Base-by-base conservation (phyloP, 2,329 filamentous ascomycete genomes). In the Nemania sp. region DNA sequence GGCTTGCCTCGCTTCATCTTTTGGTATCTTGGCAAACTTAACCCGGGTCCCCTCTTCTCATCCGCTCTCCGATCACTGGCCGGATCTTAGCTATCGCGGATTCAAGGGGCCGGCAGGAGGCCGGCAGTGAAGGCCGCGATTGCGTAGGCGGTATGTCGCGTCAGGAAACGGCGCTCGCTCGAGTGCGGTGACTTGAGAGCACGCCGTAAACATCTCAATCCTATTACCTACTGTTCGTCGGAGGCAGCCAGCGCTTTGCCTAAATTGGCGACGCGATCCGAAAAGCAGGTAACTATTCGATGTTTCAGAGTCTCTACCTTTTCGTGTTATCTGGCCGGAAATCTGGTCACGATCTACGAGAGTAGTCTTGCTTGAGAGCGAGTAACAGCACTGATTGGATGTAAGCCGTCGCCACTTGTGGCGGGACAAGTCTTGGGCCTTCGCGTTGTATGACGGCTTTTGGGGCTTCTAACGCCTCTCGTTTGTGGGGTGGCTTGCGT, bases 221-320 rank as follows among this genome's bases (percentile, higher is more conserved):
- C 34, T 53, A 30, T 22, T 19, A 30, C 19, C 14, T 31, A 14
- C 3, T 5, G 28, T 9, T 31, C 28, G 28, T 31, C 3, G 9
- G 28, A 31, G 11, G 12, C 26, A 31, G 47, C 49, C 55, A 48
- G 40, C 43, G 30, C 45, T 52, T 60, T 63, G 48, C 64, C 62
- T 53, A 53, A 59, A 60, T 41, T 34, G 41, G 60, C 46, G 34
- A 56, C 50, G 36, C 33, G 24, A 52, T 57, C 50, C 52, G n/a
- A n/a, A n/a, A n/a, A n/a, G n/a, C n/a, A n/a, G n/a, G n/a, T n/a
- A n/a, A n/a, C n/a, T n/a, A n/a, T n/a, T n/a, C n/a, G n/a, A n/a
- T n/a, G n/a, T 65, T 64, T 63, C 60, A 64, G 61, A 54, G 58
- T 58, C 53, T 57, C 43, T 50, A 56, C 57, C n/a, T n/a, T n/a